A percentile compares a stretch with the other conserved stretches of the same genome.
Conservation (phyloP, 2,329 filamentous ascomycete genomes). For the Sclerotinia borealis region DNA sequence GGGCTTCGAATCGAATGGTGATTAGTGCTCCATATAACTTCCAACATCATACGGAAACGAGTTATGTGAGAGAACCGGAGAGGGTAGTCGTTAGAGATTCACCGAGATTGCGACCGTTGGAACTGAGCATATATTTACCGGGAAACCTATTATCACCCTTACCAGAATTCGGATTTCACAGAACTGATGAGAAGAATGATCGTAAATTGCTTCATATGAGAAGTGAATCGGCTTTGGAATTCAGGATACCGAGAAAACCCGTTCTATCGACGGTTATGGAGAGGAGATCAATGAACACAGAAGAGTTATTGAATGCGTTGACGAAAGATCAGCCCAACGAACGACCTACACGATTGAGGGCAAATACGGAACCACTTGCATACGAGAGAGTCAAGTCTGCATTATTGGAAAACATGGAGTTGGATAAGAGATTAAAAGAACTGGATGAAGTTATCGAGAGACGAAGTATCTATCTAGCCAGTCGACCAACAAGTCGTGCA, state of each 20-base stretch:
- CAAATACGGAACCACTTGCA: slow-evolving; percentile 27
- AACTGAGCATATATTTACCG: slow-evolving; percentile 48
- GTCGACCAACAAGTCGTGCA: slow-evolving; percentile 28
- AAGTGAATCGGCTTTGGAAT: slow-evolving; percentile 28
- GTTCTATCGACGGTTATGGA: slow-evolving; percentile 25
- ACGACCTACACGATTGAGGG: slow-evolving; percentile 26
- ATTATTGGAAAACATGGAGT: slow-evolving; percentile 41
- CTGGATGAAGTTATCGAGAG: slow-evolving; percentile 52
- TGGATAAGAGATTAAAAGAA: slow-evolving; percentile 51
- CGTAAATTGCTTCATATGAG: slow-evolving; percentile 22
- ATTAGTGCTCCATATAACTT: slow-evolving; percentile 13
- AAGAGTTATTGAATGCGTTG: slow-evolving; percentile 25
- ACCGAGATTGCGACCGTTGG: slow-evolving; percentile 45
- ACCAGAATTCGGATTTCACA: slow-evolving; percentile 41
- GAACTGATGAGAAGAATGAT: slow-evolving; percentile 17
- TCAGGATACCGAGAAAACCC: slow-evolving; percentile 29
- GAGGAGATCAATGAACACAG: slow-evolving; percentile 23
- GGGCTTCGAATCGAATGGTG: slow-evolving; percentile 24
- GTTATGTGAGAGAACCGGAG: slow-evolving; percentile 15
- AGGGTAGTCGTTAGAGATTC: slow-evolving; percentile 36
- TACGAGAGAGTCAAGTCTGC: slow-evolving; percentile 31
- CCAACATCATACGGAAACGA: slow-evolving; percentile 9
- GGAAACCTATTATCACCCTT: slow-evolving; percentile 49
- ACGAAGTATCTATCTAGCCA: slow-evolving; percentile 45
- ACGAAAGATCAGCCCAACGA: slow-evolving; percentile 23